Evolutionary conservation across 2,329 filamentous ascomycete genomes (phyloP).

Genomic region (Emergomyces pasteurianus): DNA sequence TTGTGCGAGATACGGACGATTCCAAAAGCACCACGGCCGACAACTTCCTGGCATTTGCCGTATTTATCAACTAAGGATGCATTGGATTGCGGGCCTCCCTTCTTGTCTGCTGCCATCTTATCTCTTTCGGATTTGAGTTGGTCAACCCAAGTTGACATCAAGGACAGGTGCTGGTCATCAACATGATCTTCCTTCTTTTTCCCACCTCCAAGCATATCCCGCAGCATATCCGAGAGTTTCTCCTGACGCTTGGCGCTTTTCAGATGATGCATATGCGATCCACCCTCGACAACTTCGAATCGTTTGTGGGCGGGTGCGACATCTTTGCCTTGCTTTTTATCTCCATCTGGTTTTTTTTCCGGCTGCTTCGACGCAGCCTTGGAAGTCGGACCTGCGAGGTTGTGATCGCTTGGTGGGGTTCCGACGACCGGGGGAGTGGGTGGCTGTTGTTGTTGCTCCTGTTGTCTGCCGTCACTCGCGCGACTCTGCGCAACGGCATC

Average conservation of each 20-base stretch:
- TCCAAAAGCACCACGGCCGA: constrained; percentile 90
- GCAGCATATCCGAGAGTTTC: constrained; percentile 85
- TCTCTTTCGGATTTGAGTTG: constrained; percentile 83
- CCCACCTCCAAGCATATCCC: constrained; percentile 67
- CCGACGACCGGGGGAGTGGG: background rate
- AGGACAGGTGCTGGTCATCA: constrained; percentile 63
- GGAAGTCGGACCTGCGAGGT: background rate
- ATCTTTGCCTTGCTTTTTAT: constrained; percentile 26
- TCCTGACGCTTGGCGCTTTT: constrained; percentile 87
- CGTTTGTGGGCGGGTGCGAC: constrained; percentile 27
- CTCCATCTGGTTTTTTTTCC: constrained; percentile 18
- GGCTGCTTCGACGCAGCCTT: constrained; percentile 16
- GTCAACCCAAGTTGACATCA: constrained; percentile 94
- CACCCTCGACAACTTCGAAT: constrained; percentile 50
- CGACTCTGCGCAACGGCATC: constrained; percentile 27
- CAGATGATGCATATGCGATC: constrained; percentile 75
- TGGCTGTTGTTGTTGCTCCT: background rate
- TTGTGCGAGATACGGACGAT: constrained; percentile 98
- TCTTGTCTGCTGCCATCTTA: constrained; percentile 60
- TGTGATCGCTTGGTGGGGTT: background rate
- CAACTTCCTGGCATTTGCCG: constrained; percentile 94
- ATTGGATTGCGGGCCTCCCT: constrained; percentile 59
- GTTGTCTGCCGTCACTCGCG: constrained; percentile 17
- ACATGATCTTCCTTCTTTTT: constrained; percentile 57
- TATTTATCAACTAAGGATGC: constrained; percentile 88